Percentiles rank a stretch among this genome's conserved stretches.
These are phyloP conservation scores for Lagenaria siceraria DNA, from an alignment of 306 rosid genomes.

Conservation along the genomic window DNA sequence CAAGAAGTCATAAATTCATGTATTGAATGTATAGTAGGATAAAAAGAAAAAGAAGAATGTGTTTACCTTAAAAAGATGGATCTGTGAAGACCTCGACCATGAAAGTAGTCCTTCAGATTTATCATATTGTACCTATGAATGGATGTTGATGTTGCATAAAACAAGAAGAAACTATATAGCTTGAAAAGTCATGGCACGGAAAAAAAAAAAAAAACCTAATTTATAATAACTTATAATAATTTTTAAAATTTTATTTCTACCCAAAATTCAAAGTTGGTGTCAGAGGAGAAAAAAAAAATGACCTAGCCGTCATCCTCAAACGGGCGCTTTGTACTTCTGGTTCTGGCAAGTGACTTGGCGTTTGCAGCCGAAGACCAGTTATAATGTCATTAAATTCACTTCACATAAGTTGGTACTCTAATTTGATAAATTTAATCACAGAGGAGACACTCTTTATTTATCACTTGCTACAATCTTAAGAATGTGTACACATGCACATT, in stretches of 20 bases:
- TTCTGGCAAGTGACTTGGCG: too few relatives aligned
- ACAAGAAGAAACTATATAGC: slow-evolving; percentile 3
- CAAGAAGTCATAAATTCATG: slow-evolving; percentile 7
- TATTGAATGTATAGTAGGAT: neutral
- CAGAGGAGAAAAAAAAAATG: too few relatives aligned
- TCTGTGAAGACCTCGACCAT: slow-evolving; percentile 74
- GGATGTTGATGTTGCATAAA: slow-evolving; percentile 1
- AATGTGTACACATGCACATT: neutral
- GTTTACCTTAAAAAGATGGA: slow-evolving; percentile 54
- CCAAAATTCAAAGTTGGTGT: too few relatives aligned
- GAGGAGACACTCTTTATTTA: neutral
- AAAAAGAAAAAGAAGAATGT: neutral
- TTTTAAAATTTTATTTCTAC: too few relatives aligned
- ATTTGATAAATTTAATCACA: neutral
- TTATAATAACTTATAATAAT: too few relatives aligned
- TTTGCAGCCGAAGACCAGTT: neutral
- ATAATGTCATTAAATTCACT: neutral
- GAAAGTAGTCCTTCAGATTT: slow-evolving; percentile 58
- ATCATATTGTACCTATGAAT: slow-evolving; percentile 71
- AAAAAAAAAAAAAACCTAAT: neutral
- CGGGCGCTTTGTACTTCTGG: too few relatives aligned
- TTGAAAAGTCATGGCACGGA: neutral
- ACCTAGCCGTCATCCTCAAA: too few relatives aligned
- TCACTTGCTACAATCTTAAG: neutral
- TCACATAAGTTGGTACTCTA: neutral